These are phyloP conservation scores for Beauveria brongniartii DNA, from an alignment of 2,329 filamentous ascomycete genomes.

Conservation along the genomic window DNA sequence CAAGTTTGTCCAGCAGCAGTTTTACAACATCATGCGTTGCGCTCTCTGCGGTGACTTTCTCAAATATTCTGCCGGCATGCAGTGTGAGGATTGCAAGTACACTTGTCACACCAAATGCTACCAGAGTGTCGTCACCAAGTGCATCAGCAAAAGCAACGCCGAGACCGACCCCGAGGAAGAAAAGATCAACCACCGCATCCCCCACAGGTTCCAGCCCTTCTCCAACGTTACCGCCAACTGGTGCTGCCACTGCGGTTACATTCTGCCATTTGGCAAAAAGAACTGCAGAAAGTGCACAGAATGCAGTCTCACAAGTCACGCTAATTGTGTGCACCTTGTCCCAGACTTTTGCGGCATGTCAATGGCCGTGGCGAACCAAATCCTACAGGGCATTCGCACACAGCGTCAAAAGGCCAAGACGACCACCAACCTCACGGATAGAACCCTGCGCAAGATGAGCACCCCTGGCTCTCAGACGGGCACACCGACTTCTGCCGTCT, in stretches of 20 bases:
- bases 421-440: slow-evolving; percentile 50
- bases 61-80: slow-evolving; percentile 98
- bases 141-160: slow-evolving; percentile 98
- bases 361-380: slow-evolving; percentile 93
- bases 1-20: slow-evolving; percentile 97
- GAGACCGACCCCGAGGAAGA: slow-evolving; percentile 98
- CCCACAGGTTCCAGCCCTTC: slow-evolving; percentile 93
- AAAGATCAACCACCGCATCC: slow-evolving; percentile 99
- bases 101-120: slow-evolving; percentile 99
- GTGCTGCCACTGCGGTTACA: slow-evolving; percentile 98
- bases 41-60: slow-evolving; percentile 96
- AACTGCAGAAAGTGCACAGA: slow-evolving; percentile 89
- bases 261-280: slow-evolving; percentile 89
- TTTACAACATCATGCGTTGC: slow-evolving; percentile 99
- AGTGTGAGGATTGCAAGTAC: slow-evolving; percentile 99
- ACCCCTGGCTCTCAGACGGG: slow-evolving; percentile 37
- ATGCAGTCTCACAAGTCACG: slow-evolving; percentile 86
- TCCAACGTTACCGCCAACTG: slow-evolving; percentile 97
- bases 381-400: slow-evolving; percentile 75
- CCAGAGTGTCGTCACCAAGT: slow-evolving; percentile 93
- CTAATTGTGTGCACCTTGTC: slow-evolving; percentile 86
- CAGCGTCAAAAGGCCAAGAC: slow-evolving; percentile 56
- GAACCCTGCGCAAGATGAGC: slow-evolving; percentile 53
- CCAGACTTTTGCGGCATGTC: slow-evolving; percentile 99
- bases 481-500: slow-evolving; percentile 18